Base-by-base conservation (phyloP, 148 eudicot genomes). In the Polygonum aviculare region DNA sequence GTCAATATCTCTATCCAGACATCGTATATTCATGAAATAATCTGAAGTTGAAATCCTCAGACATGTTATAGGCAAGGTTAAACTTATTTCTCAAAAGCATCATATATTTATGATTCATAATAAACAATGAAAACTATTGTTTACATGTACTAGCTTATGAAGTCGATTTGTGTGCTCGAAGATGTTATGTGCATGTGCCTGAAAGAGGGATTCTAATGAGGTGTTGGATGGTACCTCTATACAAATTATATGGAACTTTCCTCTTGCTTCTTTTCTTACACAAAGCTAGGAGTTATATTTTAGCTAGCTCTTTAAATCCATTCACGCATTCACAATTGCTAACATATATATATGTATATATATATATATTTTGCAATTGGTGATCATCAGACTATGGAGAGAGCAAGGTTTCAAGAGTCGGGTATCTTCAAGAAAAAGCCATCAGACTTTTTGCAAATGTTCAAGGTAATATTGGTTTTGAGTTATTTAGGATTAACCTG, bases 361-460 rank as follows among this genome's bases (percentile, higher is more conserved):
- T 36, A 6, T 36, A 35, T 67, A 15, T 67, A 35, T 38, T 67
- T 14, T 72, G 35, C 21, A 10, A 36, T 16, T 18, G 18, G 7
- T 88, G 49, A 45, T 81, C 80, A 69, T 79, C 89, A 94, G 98
- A 94, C 97, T 65, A 94, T 94, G 98, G 98, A 94, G 78, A 90
- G 95, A 85, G 95, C 96, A 81, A 89, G 97, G 81, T 86, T 86
- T 75, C 97, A 90, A 76, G 98, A 91, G 36, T 84, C 84, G 76
- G 88, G 95, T 77, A 85, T 88, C 73, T 94, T 91, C 81, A 94
- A 86, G 85, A 85, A 83, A 84, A 94, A 88, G 79, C 97, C 98
- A 51, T 77, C 88, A 60, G 98, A 91, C 74, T 82, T 91, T 55
- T 87, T 94, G 93, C 98, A 91, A 79, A 91, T 94, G 22, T 91